These are phyloP conservation scores for Alternaria ventricosa DNA, from an alignment of 2,329 filamentous ascomycete species.

Conservation along the genomic window DNA sequence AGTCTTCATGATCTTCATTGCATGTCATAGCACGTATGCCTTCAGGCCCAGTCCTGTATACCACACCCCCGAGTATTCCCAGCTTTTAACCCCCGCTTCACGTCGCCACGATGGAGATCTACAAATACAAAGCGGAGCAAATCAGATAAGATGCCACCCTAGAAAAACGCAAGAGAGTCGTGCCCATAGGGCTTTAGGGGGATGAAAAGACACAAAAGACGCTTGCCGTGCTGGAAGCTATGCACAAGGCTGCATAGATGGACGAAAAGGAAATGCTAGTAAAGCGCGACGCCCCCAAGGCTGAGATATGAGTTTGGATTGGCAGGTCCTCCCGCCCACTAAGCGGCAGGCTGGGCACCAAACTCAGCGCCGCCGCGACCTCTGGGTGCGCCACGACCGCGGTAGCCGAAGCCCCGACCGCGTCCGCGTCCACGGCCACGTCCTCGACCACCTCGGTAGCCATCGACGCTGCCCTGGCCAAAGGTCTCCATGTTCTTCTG, in stretches of 20 bases:
- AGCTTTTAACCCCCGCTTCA: neutral
- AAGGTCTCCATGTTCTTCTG: constrained; percentile 98
- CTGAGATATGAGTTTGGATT: neutral
- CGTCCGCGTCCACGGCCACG: constrained; percentile 72
- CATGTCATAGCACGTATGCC: constrained; percentile 9
- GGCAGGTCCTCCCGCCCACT: constrained; percentile 7
- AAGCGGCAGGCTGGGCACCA: constrained; percentile 30
- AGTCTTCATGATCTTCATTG: constrained; percentile 8
- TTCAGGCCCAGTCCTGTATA: neutral
- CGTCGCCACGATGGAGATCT: constrained; percentile 1
- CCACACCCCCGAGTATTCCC: neutral
- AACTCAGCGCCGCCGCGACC: constrained; percentile 36
- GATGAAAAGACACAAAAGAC: constrained; percentile 13
- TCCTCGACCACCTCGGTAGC: constrained; percentile 76
- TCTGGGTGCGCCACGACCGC: constrained; percentile 53
- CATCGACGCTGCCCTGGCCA: constrained; percentile 93
- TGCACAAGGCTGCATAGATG: constrained; percentile 2
- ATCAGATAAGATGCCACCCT: constrained; percentile 1
- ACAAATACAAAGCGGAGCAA: constrained; percentile 15
- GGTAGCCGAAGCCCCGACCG: constrained; percentile 55
- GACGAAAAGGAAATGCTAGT: neutral
- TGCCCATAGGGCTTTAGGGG: constrained; percentile 14
- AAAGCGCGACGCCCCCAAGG: neutral
- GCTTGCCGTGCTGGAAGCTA: constrained; percentile 1
- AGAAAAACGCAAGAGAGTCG: constrained; percentile 9